phyloP scores from a whole-genome alignment of 768 basidiomycete species.

The Mycena albidolilacea region DNA sequence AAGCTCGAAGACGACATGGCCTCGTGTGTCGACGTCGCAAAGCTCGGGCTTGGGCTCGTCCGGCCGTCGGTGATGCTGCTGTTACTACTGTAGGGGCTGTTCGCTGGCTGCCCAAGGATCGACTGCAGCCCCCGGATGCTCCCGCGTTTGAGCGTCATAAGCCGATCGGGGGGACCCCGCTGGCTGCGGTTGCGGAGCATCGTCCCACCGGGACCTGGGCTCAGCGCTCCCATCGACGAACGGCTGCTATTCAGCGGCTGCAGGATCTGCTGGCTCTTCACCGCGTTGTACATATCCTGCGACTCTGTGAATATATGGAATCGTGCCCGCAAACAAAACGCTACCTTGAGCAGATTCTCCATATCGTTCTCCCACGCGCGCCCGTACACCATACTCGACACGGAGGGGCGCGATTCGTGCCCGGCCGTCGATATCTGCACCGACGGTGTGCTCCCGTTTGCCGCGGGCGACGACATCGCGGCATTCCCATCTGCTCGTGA shows the following conservation, averaged over 20 bases:
- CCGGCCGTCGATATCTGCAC: conserved; percentile 66
- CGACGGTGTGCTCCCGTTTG: conserved; percentile 77
- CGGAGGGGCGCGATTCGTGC: conserved; percentile 49
- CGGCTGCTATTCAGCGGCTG: conserved; percentile 78
- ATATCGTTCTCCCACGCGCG: conserved; percentile 90
- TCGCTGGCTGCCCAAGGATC: conserved; percentile 77
- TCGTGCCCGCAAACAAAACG: conserved; percentile 1
- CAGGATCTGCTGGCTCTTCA: conserved; percentile 92
- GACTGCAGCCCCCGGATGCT: conserved; percentile 92
- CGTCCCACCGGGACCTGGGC: conserved; percentile 60
- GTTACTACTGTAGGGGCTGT: conserved; percentile 88
- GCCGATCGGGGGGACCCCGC: conserved; percentile 78
- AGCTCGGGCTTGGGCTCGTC: conserved; percentile 95
- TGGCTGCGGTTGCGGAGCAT: conserved; percentile 80
- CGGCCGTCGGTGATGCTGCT: conserved; percentile 85
- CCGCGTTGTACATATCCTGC: conserved; percentile 94
- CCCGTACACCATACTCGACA: conserved; percentile 61
- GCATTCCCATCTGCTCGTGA: conserved; percentile 57
- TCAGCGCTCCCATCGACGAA: conserved; percentile 70
- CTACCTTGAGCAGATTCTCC: conserved; percentile 88
- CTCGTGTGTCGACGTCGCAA: conserved; percentile 90
- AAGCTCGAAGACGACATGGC: conserved; percentile 74
- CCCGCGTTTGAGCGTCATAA: conserved; percentile 87
- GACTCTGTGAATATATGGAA: conserved; percentile 14
- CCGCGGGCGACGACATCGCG: conserved; percentile 47